Evolutionary conservation across 2,329 filamentous ascomycete genomes (phyloP).

Genomic region (Rachicladosporium sp.): DNA sequence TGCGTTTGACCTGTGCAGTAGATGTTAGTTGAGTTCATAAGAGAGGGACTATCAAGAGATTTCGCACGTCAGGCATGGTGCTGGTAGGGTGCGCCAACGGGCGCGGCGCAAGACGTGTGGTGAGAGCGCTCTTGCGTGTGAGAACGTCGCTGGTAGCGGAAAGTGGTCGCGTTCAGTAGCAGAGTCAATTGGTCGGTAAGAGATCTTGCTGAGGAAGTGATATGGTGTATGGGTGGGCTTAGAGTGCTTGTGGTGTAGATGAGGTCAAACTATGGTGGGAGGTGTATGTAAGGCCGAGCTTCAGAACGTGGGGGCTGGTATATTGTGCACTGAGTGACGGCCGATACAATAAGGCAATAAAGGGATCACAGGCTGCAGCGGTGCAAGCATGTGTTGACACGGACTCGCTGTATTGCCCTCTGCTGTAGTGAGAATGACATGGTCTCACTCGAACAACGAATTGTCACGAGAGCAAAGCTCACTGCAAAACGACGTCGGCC

Average conservation of each 20-base stretch:
- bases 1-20: constrained; percentile 57
- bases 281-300: not conserved
- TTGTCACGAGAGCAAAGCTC: too few species aligned
- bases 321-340: too few species aligned
- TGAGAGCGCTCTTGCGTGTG: not conserved
- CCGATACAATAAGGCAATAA: too few species aligned
- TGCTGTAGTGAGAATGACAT: too few species aligned
- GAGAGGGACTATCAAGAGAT: not conserved
- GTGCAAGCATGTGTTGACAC: constrained; percentile 2
- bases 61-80: constrained; percentile 27
- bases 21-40: constrained; percentile 3
- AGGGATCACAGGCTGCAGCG: too few species aligned
- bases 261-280: constrained; percentile 2
- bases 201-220: not conserved
- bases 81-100: constrained; percentile 3
- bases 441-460: too few species aligned
- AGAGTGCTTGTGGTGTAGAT: constrained; percentile 7
- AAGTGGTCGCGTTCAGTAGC: constrained; percentile 1
- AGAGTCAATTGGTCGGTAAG: not conserved
- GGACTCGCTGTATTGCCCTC: not conserved
- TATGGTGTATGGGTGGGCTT: constrained; percentile 6
- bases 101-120: constrained; percentile 5
- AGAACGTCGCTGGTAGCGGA: not conserved
- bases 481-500: too few species aligned
- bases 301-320: too few species aligned